Evolutionary conservation across 169 alveolate genomes (phyloP).

Genomic region (Toxoplasma gondii): DNA sequence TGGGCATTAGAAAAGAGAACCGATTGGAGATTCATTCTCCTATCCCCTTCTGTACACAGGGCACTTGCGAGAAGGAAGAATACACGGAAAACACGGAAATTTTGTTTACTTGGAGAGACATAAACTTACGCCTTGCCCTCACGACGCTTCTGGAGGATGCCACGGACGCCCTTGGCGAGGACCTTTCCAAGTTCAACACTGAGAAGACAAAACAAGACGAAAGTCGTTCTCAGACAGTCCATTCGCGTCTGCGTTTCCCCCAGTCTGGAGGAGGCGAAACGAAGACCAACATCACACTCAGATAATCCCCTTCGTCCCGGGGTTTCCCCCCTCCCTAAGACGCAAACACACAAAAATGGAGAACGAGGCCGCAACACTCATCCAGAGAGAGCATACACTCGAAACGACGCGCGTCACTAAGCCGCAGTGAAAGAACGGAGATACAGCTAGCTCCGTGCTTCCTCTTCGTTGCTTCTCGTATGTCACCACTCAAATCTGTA

Average conservation of each 20-base stretch:
- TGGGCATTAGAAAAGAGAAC: too few species aligned
- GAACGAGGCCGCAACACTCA: neutral
- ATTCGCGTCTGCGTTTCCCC: neutral
- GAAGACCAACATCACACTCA: neutral
- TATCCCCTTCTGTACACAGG: too few species aligned
- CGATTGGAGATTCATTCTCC: too few species aligned
- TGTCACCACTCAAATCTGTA: too few species aligned
- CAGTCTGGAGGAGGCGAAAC: neutral
- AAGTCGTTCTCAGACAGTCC: neutral
- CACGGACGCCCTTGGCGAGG: constrained; percentile 69
- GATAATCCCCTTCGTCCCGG: neutral
- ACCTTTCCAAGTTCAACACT: constrained; percentile 79
- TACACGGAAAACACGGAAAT: neutral
- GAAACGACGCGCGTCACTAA: too few species aligned
- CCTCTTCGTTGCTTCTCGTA: too few species aligned
- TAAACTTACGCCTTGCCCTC: constrained; percentile 36
- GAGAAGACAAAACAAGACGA: neutral
- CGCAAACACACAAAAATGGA: neutral
- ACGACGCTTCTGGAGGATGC: constrained; percentile 17
- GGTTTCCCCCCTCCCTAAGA: neutral
- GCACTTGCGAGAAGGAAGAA: too few species aligned
- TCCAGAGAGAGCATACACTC: neutral
- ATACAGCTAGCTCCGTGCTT: too few species aligned
- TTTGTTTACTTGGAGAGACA: neutral
- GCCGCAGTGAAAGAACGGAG: too few species aligned